Percentiles rank a stretch among this genome's conserved stretches.
Conservation (phyloP, 352 stramenopile species). For the Phytophthora crassamura region DNA sequence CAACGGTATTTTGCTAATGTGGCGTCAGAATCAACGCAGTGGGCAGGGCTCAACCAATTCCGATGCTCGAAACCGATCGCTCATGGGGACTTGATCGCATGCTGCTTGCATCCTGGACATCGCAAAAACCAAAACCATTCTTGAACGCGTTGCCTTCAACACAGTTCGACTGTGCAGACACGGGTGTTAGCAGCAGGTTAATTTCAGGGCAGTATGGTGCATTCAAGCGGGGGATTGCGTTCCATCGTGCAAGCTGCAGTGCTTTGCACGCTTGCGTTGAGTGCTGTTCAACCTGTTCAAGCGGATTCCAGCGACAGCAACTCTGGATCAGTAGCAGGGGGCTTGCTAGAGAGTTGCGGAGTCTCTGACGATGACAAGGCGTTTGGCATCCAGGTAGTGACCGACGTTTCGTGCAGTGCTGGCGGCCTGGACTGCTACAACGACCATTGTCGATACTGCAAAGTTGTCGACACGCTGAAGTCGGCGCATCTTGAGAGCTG, state of each 20-base stretch:
- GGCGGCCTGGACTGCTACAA: constrained; percentile 56
- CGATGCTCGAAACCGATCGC: too few species aligned
- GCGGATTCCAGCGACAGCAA: neutral
- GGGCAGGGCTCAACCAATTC: too few species aligned
- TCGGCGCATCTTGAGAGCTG: constrained; percentile 40
- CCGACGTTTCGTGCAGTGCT: constrained; percentile 29
- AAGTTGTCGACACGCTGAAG: constrained; percentile 37
- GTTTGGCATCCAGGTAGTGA: constrained; percentile 39
- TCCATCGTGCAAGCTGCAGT: constrained; percentile 8
- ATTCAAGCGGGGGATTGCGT: constrained; percentile 2
- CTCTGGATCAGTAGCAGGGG: constrained; percentile 16
- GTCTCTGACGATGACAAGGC: constrained; percentile 41
- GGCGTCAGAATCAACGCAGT: too few species aligned
- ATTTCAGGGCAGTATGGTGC: constrained; percentile 13
- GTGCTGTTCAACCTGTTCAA: neutral
- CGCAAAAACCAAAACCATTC: constrained; percentile 11
- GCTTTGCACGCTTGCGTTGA: constrained; percentile 7
- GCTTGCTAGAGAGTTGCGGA: constrained; percentile 6
- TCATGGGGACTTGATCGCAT: constrained; percentile 20
- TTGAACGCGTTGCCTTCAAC: constrained; percentile 19
- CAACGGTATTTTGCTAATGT: too few species aligned
- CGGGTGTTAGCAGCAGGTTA: neutral
- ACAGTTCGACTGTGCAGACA: constrained; percentile 3
- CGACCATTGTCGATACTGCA: constrained; percentile 52
- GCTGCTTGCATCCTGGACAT: neutral